These are phyloP conservation scores for Fraxinus cuspidata DNA, from an alignment of 257 asterid genomes.

Conservation along the genomic window DNA sequence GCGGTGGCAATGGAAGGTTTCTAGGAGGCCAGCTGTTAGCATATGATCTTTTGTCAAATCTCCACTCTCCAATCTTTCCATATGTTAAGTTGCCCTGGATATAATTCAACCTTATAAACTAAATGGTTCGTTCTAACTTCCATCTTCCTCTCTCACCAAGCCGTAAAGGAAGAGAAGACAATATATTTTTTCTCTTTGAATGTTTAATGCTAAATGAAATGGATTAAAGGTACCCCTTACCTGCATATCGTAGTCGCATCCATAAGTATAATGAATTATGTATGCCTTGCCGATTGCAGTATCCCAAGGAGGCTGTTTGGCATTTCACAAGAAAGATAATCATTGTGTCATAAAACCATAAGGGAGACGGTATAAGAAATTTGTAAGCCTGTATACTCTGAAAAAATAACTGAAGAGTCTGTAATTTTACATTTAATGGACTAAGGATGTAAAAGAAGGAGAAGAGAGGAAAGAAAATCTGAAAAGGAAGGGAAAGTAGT, in stretches of 20 bases:
- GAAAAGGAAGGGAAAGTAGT: neutral
- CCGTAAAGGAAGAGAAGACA: neutral
- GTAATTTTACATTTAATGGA: too few relatives aligned
- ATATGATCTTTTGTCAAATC: conserved; percentile 92
- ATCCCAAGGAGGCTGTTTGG: conserved; percentile 92
- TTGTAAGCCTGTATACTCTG: too few relatives aligned
- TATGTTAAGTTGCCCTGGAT: conserved; percentile 73
- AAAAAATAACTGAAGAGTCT: too few relatives aligned
- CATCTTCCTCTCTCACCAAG: neutral
- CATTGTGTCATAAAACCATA: conserved; percentile 12
- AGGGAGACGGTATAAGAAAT: neutral
- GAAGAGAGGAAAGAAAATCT: too few relatives aligned
- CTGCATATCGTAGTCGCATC: conserved; percentile 87
- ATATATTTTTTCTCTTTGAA: too few relatives aligned
- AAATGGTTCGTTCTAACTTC: neutral
- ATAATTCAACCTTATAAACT: neutral
- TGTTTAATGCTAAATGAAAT: too few relatives aligned
- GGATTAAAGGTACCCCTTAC: conserved; percentile 32
- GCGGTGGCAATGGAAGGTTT: conserved; percentile 87
- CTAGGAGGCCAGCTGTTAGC: conserved; percentile 67
- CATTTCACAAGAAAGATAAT: conserved; percentile 17
- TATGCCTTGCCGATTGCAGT: conserved; percentile 64
- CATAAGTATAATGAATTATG: conserved; percentile 91
- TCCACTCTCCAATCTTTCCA: conserved; percentile 96
- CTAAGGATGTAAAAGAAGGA: neutral